Base-by-base conservation (phyloP, 73 alveolate genomes). In the Tetrahymena thermophila region DNA sequence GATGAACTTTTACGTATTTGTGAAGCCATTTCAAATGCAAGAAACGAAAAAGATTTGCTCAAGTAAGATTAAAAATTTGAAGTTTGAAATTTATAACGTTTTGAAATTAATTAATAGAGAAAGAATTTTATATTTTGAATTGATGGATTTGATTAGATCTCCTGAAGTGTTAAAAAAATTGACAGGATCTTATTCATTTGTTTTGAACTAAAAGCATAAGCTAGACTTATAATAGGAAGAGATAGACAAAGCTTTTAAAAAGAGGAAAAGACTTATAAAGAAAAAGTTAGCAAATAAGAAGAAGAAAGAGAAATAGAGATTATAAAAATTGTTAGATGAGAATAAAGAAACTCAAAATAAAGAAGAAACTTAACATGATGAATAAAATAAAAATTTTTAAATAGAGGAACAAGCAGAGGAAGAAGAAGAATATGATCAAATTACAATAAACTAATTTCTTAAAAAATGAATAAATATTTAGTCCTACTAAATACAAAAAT, bases 121-220 rank as follows among this genome's bases (percentile, higher is more conserved):
- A 95, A 99, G 98, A 94, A 97, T 98, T 96, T 97, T 98, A 95
- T 99, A 98, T 96, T 98, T 96, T 96, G 97, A 98, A 96, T 97
- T 98, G 58, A 98, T 98, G 94, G 99, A 99, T 96, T 97, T 99
- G 42, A 94, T 99, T 98, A 96, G 99, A 93, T 98, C 99, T 21
- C 99, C 99, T 17, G 99, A 99, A 96, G 97, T 98, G 84, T 95
- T 98, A 58, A 99, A 99, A 96, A 97, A 96, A 95, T 97, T 99
- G 96, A 98, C 99, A 35, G 99, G 98, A 37, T 85, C 99, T 43
- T 96, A 98, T 96, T 94, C 94, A 7, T 71, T 71, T 71, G 89
- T 71, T n/a, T 31, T 71, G 89, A 71, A 71, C 11, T 71, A 71
- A 31, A 71, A 71, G 23, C 89, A 71, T n/a, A 71, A 71, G 89